Percentiles rank a stretch among this genome's conserved stretches.
Evolutionary conservation across 192 early-diverging fungal species (phyloP).

Genomic region (Chytriomyces sp.): DNA sequence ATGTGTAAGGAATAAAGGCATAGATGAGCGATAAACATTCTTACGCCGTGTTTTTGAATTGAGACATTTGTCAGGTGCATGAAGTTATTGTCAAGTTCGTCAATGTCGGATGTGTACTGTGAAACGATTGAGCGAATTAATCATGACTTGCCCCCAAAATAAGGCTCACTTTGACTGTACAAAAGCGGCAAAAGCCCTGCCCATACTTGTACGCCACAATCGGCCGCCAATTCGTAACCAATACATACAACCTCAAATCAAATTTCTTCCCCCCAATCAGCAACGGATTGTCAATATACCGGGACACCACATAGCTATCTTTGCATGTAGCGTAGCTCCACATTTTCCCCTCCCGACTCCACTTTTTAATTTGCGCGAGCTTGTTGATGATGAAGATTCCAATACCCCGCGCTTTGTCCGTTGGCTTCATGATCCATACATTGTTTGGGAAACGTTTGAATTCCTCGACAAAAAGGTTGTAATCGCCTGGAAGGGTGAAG

Average conservation of each 20-base stretch:
- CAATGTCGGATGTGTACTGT: conserved; percentile 55
- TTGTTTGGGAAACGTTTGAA: conserved; percentile 52
- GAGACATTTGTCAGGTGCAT: conserved; percentile 65
- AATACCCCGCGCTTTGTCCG: conserved; percentile 63
- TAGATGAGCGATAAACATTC: conserved; percentile 5
- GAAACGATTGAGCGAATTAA: conserved; percentile 33
- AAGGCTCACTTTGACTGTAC: conserved; percentile 26
- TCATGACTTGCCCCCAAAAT: no score
- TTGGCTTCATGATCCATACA: conserved; percentile 67
- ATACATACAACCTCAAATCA: conserved; percentile 57
- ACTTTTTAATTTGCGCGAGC: conserved; percentile 60
- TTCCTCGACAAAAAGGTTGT: conserved; percentile 63
- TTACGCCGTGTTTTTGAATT: conserved; percentile 61
- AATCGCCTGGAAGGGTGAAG: conserved; percentile 59
- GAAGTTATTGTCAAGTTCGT: conserved; percentile 59
- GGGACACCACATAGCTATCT: conserved; percentile 59
- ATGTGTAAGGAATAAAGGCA: background rate
- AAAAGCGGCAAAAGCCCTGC: conserved; percentile 58
- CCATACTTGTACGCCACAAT: conserved; percentile 58
- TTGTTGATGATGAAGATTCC: conserved; percentile 65
- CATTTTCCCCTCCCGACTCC: conserved; percentile 59
- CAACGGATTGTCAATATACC: conserved; percentile 59
- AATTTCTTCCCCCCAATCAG: conserved; percentile 64
- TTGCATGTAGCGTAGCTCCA: conserved; percentile 63
- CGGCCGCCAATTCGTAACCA: conserved; percentile 61